Base-by-base conservation (phyloP, 78 protist genomes). In the Thecamonas trahens region DNA sequence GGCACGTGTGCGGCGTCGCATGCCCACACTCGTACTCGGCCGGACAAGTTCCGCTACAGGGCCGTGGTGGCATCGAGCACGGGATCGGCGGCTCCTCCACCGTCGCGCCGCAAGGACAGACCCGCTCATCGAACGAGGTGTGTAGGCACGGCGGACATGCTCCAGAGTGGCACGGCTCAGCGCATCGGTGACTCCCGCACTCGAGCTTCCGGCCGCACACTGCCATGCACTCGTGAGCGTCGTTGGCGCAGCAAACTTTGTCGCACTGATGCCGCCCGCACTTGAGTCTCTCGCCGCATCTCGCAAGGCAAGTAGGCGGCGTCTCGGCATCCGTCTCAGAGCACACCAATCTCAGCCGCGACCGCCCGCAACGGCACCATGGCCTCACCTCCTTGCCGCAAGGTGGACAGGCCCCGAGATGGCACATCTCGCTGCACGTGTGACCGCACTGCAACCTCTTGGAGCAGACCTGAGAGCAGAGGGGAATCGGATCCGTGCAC, bases 61-160 rank as follows among this genome's bases (percentile, higher is more conserved):
- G n/a, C n/a, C n/a, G n/a, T n/a, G n/a, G n/a, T n/a, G n/a, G n/a
- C n/a, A n/a, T n/a, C n/a, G n/a, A n/a, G n/a, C 86, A 81, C 4
- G 73, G 86, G 2, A 81, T 47, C 26, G 86, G 86, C 34, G 79
- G 79, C 42, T 31, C 57, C n/a, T 74, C 34, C 7, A 62, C 54
- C 8, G 86, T 81, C 49, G 58, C 65, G 29, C 86, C 86, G 68
- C 86, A 81, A 11, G 59, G 70, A 49, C 86, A 81, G 8, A 69
- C 17, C 17, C 59, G 28, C 9, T 63, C 80, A 3, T 73, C 80
- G 49, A 70, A 61, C 14, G 55, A 35, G 73, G 67, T 68, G 35
- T 63, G 37, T 4, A 59, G 50, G 26, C 86, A 81, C 26, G 39
- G 54, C 22, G 68, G 77, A 47, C 86, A 81, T 47, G 58, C 58